These are phyloP conservation scores for Nitzschia sp. DNA, from an alignment of 108 stramenopile species.

Conservation along the genomic window DNA sequence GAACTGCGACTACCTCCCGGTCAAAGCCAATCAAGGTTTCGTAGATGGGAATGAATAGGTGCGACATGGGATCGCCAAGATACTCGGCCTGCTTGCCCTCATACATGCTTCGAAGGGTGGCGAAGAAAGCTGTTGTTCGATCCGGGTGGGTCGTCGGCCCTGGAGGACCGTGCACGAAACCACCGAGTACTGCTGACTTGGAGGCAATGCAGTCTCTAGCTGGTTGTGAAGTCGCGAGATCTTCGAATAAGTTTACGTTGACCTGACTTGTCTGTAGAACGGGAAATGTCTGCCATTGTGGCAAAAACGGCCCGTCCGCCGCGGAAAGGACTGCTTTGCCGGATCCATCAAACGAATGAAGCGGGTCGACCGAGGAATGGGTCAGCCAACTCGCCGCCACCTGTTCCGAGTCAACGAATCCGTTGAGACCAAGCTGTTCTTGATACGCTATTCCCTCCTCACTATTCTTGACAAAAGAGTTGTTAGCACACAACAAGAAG, in stretches of 20 bases:
- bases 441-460: constrained; percentile 4
- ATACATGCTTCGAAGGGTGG: constrained; percentile 7
- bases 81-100: constrained; percentile 4
- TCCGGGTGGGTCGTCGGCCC: not conserved
- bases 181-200: constrained; percentile 8
- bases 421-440: not conserved
- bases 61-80: constrained; percentile 8
- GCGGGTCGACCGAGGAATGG: constrained; percentile 1
- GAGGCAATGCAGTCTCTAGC: not conserved
- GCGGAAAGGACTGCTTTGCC: not conserved
- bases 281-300: constrained; percentile 17
- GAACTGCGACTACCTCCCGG: constrained; percentile 38
- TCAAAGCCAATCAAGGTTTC: not conserved
- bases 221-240: not conserved
- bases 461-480: too few relatives aligned
- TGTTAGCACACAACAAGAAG: not conserved
- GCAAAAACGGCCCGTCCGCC: constrained; percentile 9
- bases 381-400: not conserved
- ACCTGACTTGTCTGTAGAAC: constrained; percentile 3
- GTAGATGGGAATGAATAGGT: constrained; percentile 13
- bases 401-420: not conserved
- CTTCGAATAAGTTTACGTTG: constrained; percentile 12
- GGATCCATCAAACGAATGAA: not conserved
- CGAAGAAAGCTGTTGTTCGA: constrained; percentile 11
- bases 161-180: constrained; percentile 1